Evolutionary conservation across 768 basidiomycete species (phyloP), one percentile per base, ranked within the genome.

Genomic region (Hygrocybe coccinea): DNA sequence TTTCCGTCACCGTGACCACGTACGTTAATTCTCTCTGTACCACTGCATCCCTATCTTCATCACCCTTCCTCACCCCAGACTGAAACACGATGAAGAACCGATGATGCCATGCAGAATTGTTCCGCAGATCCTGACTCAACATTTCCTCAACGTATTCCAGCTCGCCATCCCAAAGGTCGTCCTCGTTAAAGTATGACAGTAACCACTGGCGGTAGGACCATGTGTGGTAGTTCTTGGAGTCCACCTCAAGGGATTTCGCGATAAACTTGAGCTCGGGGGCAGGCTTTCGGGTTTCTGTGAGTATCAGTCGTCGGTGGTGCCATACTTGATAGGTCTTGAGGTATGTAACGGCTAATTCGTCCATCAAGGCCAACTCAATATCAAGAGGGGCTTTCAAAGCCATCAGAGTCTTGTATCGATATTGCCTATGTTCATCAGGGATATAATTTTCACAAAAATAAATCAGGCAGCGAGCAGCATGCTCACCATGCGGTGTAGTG

Each of bases 161-260:
- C 71, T 95, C 93, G 12, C 76, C 78, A 1, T 60, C 71, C 90
- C 90, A 93, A 59, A 92, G 62, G n/a, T 70, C 77, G 35, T 81
- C 77, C 55, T 85, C 78, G 62, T 86, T 84, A 75, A 95, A 95
- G 66, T 87, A 83, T 8, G 89, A 86, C 41, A 97, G 82, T 11
- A 94, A 69, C 93, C 94, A 97, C 69, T 99, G 95, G 6, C 95
- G 81, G 70, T 97, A 95, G 7, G 91, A 90, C 97, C 97, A 99
- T 0, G 97, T 98, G 70, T 98, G 95, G 69, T 99, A 99, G 74
- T 99, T 99, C 81, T 99, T 99, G 44, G 83, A 71, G 66, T 99
- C 97, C 19, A 71, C 78, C 7, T 80, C 72, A 29, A 99, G 81
- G 1, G 85, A 84, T 54, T 74, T 70, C 50, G 84, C 79, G 67